Conservation (phyloP, 257 asterid genomes). For the Ophiorrhiza pumila region DNA sequence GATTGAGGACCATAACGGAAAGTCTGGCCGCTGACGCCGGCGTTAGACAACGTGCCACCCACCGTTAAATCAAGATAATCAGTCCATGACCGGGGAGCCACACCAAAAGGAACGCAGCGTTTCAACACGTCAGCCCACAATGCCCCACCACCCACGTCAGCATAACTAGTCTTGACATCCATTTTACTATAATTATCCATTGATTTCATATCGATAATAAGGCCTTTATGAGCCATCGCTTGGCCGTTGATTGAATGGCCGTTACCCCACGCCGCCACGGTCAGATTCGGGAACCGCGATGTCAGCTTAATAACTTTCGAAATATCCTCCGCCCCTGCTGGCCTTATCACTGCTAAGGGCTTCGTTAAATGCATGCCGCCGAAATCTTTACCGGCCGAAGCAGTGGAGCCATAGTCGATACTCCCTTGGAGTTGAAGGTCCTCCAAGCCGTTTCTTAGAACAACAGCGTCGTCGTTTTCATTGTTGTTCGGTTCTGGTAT, state of each 20-base stretch:
- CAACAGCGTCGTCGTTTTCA: conserved; percentile 26
- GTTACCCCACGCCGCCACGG: conserved; percentile 96
- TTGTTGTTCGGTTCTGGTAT: conserved; percentile 36
- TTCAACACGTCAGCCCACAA: conserved; percentile 82
- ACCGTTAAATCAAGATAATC: conserved; percentile 83
- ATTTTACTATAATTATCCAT: conserved; percentile 24
- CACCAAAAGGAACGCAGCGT: conserved; percentile 53
- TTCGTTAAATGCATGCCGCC: conserved; percentile 58
- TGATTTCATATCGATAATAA: conserved; percentile 65
- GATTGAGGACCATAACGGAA: conserved; percentile 76
- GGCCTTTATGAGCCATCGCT: conserved; percentile 80
- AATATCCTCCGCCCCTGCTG: conserved; percentile 51
- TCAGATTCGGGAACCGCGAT: conserved; percentile 44
- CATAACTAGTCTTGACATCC: conserved; percentile 32
- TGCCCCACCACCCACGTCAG: conserved; percentile 88
- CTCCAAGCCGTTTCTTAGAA: conserved; percentile 40
- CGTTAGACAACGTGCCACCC: conserved; percentile 93
- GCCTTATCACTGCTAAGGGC: conserved; percentile 65
- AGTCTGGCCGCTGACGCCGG: conserved; percentile 90
- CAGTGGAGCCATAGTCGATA: conserved; percentile 33
- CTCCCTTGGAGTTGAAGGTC: conserved; percentile 37
- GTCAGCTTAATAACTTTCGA: conserved; percentile 52
- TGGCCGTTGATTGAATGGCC: conserved; percentile 97
- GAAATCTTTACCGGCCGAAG: conserved; percentile 53
- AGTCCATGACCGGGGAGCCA: conserved; percentile 91